Evolutionary conservation across 179 eudicot genomes (phyloP), one percentile per base, ranked within the genome.

Genomic region (Carnegiea gigantea): DNA sequence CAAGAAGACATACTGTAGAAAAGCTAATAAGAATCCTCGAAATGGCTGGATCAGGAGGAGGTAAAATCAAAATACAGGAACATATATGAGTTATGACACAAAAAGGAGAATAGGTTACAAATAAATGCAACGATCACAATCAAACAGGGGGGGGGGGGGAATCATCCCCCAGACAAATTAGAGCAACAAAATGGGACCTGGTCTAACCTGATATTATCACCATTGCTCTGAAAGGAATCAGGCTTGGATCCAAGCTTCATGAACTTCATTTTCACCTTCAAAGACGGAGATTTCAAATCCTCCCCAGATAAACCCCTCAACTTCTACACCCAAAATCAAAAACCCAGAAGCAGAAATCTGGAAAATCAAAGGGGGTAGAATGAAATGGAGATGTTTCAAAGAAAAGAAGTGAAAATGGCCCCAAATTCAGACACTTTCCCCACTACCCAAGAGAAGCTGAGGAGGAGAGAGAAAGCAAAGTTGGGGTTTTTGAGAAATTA

Each of bases 171-270:
- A 73, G 18, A 81, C 17, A 43, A 44, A 44, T 24, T n/a, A 70
- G 11, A 20, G 54, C 17, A 68, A 54, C 36, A 28, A 46, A 53
- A 44, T n/a, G 77, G 48, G 64, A 70, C 1, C 53, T 40, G 73
- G 59, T 46, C 78, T 33, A 6, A 87, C 91, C 91, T 88, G 82
- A 87, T 87, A 65, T 82, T 84, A 85, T 88, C 91, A 79, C 86
- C 91, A 77, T 88, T 88, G 77, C 83, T 85, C 85, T 88, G 91
- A 84, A 88, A 88, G 7, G 91, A 80, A 79, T 88, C 91, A 81
- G 89, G 88, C 60, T 88, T 88, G 80, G 91, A 88, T 87, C 91
- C 91, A 83, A 88, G 89, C 81, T 88, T 88, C 91, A 88, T 88
- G 72, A 88, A 88, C 89, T 88, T 88, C 91, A 88, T 88, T 76